A percentile compares a stretch with the other conserved stretches of the same genome.
phyloP scores from a whole-genome alignment of 306 rosid genomes.

The Prunus persica region Prunus_persica_NCBIv2 NC_034009.1:11331001-11331500 shows the following conservation, averaged over 20 bases:
- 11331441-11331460: slow-evolving; percentile 98
- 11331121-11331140: slow-evolving; percentile 1
- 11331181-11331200: slow-evolving; percentile 86
- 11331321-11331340: slow-evolving; percentile 96
- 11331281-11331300: slow-evolving; percentile 93
- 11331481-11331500: slow-evolving; percentile 25
- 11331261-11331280: slow-evolving; percentile 87
- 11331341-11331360: slow-evolving; percentile 97
- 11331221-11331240: slow-evolving; percentile 89
- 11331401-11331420: slow-evolving; percentile 93
- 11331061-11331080: slow-evolving; percentile 86
- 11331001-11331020: slow-evolving; percentile 99
- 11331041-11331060: slow-evolving; percentile 97
- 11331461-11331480: slow-evolving; percentile 47
- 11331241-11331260: slow-evolving; percentile 97
- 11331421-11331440: slow-evolving; percentile 68
- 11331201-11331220: slow-evolving; percentile 93
- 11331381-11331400: slow-evolving; percentile 99
- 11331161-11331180: neutral
- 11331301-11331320: slow-evolving; percentile 94
- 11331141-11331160: neutral
- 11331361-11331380: slow-evolving; percentile 99
- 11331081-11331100: slow-evolving; percentile 45
- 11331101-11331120: slow-evolving; percentile 15
- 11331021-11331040: slow-evolving; percentile 96